These are phyloP conservation scores for Bipolaris sorokiniana DNA, from an alignment of 2,329 filamentous ascomycete species.

Conservation along the genomic window DNA sequence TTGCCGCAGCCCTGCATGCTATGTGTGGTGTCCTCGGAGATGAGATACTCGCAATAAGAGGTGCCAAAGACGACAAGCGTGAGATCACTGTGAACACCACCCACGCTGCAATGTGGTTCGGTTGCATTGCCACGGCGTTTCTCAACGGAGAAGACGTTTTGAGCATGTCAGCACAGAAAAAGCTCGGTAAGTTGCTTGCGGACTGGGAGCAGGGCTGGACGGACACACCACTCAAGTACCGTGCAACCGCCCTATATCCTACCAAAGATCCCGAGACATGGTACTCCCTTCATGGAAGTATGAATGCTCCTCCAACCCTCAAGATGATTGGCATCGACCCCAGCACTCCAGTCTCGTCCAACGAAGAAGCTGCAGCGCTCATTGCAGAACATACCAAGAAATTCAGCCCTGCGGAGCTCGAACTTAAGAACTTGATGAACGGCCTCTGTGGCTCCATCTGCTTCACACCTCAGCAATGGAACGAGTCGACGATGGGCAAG, in stretches of 20 bases:
- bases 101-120: slow-evolving; percentile 16
- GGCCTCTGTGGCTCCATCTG: slow-evolving; percentile 51
- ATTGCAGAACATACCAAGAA: slow-evolving; percentile 27
- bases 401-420: slow-evolving; percentile 43
- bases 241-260: slow-evolving; percentile 49
- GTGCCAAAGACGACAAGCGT: neutral
- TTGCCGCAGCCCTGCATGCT: slow-evolving; percentile 52
- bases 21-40: slow-evolving; percentile 54
- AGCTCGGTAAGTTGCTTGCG: neutral
- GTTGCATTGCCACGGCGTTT: slow-evolving; percentile 24
- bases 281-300: slow-evolving; percentile 60
- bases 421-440: slow-evolving; percentile 24
- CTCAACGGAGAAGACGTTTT: neutral
- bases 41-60: slow-evolving; percentile 38
- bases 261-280: slow-evolving; percentile 54
- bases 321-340: slow-evolving; percentile 56
- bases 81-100: slow-evolving; percentile 1
- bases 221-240: slow-evolving; percentile 1
- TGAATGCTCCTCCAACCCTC: slow-evolving; percentile 54
- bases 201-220: slow-evolving; percentile 1
- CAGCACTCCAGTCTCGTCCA: slow-evolving; percentile 11
- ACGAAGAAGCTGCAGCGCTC: slow-evolving; percentile 32
- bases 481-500: slow-evolving; percentile 54
- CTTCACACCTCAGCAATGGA: slow-evolving; percentile 54
- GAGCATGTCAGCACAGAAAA: neutral